Base-by-base conservation (phyloP, 2,329 filamentous ascomycete genomes). In the Monosporascus sp. region DNA sequence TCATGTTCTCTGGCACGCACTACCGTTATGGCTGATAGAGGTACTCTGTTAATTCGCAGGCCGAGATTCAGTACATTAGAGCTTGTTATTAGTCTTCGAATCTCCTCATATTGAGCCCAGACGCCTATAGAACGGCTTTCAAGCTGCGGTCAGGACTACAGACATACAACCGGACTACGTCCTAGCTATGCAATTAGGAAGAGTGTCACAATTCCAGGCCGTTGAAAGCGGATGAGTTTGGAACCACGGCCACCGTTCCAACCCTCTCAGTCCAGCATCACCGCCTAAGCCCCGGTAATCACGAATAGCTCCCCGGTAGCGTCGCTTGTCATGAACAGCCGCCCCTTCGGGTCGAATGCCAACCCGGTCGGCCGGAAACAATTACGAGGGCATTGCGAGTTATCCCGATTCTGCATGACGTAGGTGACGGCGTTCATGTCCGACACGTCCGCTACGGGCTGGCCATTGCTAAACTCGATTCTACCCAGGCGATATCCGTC, bases 301-400 rank as follows among this genome's bases (percentile, higher is more conserved):
- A 58, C 52, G 41, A 52, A 58, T 7, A 58, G 53, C 31, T 58
- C 56, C n/a, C 56, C 56, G 17, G 56, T 58, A 24, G 49, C 2
- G 44, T 58, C 56, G 20, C 54, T 56, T 49, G 51, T 58, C 56
- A 58, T 58, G 50, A 48, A 56, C 9, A 58, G 27, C 16, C 56
- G 51, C 16, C 49, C 52, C 27, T 52, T 37, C 19, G 46, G 19
- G 40, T 58, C 56, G 26, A 75, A 70, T 1, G 76, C 75, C 8
- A 88, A 68, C 2, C 82, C 81, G 1, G 82, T 82, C 31, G 85
- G 84, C 3, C 85, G 75, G 70, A 88, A 84, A 68, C 84, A 88
- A 3, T 65, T 63, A 48, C 71, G 68, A 0, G 81, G 82, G 56
- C 85, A 87, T 4, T 67, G 66, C 17, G 69, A 68, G 11, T 78